A percentile compares a stretch with the other conserved stretches of the same genome.
Conservation (phyloP, 257 asterid genomes). For the Nicotiana tabacum region DNA sequence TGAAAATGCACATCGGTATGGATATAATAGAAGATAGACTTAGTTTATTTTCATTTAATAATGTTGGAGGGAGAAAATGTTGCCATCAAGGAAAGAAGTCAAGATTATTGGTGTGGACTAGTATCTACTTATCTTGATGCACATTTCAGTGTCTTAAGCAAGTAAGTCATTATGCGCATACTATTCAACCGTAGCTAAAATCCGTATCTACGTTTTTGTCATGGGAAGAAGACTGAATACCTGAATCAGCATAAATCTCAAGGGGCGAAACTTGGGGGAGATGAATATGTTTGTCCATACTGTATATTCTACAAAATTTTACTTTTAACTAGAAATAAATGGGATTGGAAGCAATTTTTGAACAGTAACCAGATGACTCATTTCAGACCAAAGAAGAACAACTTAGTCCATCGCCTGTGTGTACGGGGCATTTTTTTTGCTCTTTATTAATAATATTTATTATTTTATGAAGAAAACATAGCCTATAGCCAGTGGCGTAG, state of each 20-base stretch:
- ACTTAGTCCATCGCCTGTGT: not conserved
- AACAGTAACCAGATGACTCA: not conserved
- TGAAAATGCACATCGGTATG: not conserved
- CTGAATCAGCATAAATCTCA: not conserved
- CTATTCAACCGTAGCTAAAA: not conserved
- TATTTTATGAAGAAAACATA: not conserved
- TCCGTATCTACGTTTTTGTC: not conserved
- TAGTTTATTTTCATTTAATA: not conserved
- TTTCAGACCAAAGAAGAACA: not conserved
- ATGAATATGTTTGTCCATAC: not conserved
- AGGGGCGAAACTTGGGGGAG: not conserved
- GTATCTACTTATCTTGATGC: not conserved
- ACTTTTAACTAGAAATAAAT: not conserved
- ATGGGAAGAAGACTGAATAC: not conserved
- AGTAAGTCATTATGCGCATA: not conserved
- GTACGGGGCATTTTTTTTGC: not conserved
- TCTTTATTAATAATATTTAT: not conserved
- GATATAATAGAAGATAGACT: not conserved
- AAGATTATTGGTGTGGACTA: not conserved
- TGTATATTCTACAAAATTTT: not conserved
- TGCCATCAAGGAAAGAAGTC: not conserved
- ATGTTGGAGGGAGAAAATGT: not conserved
- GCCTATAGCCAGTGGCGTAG: not conserved
- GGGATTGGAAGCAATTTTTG: not conserved
- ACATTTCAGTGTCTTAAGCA: not conserved